Evolutionary conservation across 2,329 filamentous ascomycete species (phyloP).

Genomic region (Emmonsiellopsis sp.): DNA sequence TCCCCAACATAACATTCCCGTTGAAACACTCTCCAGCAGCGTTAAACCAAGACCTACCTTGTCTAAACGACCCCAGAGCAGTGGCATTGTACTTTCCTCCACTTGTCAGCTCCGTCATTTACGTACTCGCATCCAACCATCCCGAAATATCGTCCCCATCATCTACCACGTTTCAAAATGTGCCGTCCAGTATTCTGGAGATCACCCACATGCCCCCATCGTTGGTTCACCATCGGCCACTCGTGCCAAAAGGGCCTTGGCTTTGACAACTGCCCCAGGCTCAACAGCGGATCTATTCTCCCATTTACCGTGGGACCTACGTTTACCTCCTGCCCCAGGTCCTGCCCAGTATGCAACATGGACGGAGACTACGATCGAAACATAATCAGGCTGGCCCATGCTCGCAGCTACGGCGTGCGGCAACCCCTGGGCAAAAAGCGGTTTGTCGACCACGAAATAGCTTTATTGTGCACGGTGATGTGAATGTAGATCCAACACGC

Average conservation of each 20-base stretch:
- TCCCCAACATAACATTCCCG: too few species aligned
- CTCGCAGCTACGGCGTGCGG: constrained; percentile 1
- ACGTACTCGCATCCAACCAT: neutral
- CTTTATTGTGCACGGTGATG: constrained; percentile 8
- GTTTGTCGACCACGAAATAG: constrained; percentile 1
- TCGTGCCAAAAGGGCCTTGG: constrained; percentile 30
- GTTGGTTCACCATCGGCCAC: constrained; percentile 40
- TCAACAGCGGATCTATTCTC: constrained; percentile 9
- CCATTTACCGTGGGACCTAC: constrained; percentile 9
- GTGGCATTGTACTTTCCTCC: neutral
- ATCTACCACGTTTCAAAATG: constrained; percentile 26
- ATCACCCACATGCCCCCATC: constrained; percentile 38
- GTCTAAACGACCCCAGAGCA: neutral
- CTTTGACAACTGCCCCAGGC: constrained; percentile 20
- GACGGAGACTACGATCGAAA: constrained; percentile 24
- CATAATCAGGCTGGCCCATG: constrained; percentile 14
- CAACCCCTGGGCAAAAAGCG: constrained; percentile 1
- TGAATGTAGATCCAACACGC: neutral
- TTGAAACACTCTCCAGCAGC: too few species aligned
- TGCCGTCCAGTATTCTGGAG: constrained; percentile 39
- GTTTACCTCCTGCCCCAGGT: constrained; percentile 13
- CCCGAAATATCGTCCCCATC: neutral
- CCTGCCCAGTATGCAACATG: constrained; percentile 24
- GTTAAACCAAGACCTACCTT: neutral
- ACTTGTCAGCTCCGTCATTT: neutral